Conservation (phyloP, 1,284 basidiomycete species). For the Boletus austroedulis region DNA sequence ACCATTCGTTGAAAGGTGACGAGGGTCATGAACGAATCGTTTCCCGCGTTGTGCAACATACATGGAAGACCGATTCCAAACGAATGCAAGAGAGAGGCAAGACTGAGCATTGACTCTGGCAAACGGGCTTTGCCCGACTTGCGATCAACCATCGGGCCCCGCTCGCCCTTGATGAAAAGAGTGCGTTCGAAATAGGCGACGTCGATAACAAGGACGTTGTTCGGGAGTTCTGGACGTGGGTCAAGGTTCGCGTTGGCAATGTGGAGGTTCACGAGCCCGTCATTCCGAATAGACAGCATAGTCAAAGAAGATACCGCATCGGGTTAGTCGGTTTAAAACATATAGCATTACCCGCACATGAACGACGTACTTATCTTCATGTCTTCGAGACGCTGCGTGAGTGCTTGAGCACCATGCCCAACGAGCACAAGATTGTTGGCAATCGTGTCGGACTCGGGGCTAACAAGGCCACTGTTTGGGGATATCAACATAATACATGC, state of each 20-base stretch:
- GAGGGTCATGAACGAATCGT: constrained; percentile 65
- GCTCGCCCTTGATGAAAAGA: constrained; percentile 53
- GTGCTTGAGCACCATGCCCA: constrained; percentile 58
- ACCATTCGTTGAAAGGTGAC: constrained; percentile 63
- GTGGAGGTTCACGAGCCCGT: no score
- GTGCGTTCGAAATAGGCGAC: constrained; percentile 58
- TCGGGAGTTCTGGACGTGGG: constrained; percentile 55
- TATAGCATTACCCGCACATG: constrained; percentile 2
- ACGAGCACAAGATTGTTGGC: constrained; percentile 75
- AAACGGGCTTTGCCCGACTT: constrained; percentile 49
- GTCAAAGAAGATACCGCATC: neutral
- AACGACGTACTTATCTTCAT: constrained; percentile 67
- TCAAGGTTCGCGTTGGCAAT: neutral
- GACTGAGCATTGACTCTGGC: constrained; percentile 49
- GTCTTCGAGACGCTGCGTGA: constrained; percentile 62
- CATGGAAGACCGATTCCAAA: constrained; percentile 43
- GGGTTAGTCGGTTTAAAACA: constrained; percentile 19
- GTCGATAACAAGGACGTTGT: constrained; percentile 72
- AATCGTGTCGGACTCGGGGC: constrained; percentile 73
- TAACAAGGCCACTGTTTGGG: constrained; percentile 59
- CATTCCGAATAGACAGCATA: neutral
- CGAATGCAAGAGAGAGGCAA: constrained; percentile 54
- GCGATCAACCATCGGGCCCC: constrained; percentile 59
- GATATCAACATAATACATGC: constrained; percentile 10
- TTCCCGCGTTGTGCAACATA: constrained; percentile 64